Evolutionary conservation across 371 early-diverging fungal species (phyloP).

Genomic region (Paraphysoderma sedebokerense): DNA sequence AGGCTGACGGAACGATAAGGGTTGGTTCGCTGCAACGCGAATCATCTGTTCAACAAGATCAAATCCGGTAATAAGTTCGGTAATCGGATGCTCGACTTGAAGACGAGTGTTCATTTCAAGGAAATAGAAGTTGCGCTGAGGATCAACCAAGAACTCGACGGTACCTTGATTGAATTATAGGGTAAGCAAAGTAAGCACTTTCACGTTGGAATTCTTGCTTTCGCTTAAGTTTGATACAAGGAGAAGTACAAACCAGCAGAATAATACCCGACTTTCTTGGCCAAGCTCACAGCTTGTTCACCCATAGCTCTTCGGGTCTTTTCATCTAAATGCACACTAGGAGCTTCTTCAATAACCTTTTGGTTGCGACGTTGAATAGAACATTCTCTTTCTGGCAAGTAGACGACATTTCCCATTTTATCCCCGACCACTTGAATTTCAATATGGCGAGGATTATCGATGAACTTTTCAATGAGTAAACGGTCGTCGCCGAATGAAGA

Average conservation of each 20-base stretch:
- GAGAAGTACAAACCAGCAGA: conserved; percentile 15
- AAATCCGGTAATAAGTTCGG: conserved; percentile 75
- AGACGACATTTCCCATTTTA: conserved; percentile 45
- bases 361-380: conserved; percentile 82
- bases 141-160: conserved; percentile 8
- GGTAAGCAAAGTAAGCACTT: conserved; percentile 29
- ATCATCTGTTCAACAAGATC: conserved; percentile 83
- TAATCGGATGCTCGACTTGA: conserved; percentile 92
- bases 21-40: conserved; percentile 28
- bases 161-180: conserved; percentile 28
- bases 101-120: conserved; percentile 70
- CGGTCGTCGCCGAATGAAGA: conserved; percentile 79
- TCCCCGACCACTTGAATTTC: conserved; percentile 79
- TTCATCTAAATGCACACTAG: conserved; percentile 34
- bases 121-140: conserved; percentile 49
- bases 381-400: conserved; percentile 76
- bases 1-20: conserved; percentile 1
- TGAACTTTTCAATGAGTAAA: conserved; percentile 82
- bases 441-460: conserved; percentile 77
- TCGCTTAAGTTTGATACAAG: neutral
- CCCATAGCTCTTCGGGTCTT: conserved; percentile 56
- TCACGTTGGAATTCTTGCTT: neutral
- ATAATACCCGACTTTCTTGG: conserved; percentile 62
- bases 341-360: conserved; percentile 71
- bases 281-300: conserved; percentile 60